Percentiles rank a stretch among this genome's conserved stretches.
phyloP scores from a whole-genome alignment of 2,329 filamentous ascomycete species.

The Ophiostoma sp. region DNA sequence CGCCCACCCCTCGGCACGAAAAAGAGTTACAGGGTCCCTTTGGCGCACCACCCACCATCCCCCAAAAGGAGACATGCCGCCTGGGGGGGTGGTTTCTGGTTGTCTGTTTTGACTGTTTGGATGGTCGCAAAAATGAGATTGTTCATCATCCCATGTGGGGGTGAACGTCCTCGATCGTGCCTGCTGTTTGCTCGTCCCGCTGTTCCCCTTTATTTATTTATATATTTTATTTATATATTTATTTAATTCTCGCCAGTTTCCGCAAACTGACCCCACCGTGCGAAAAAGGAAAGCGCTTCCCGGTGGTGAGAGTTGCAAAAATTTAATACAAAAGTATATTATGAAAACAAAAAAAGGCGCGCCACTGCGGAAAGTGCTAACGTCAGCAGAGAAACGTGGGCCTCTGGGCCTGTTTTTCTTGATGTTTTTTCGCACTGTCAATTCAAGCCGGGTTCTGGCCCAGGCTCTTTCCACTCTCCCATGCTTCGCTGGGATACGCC shows the following conservation, averaged over 20 bases:
- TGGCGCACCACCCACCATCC: background rate
- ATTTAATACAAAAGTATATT: background rate
- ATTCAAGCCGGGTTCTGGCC: slow-evolving; percentile 7
- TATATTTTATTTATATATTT: background rate
- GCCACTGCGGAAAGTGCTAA: background rate
- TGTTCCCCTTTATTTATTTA: background rate
- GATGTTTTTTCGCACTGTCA: slow-evolving; percentile 9
- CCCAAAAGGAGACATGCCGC: background rate
- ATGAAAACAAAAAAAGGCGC: background rate
- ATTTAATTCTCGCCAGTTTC: background rate
- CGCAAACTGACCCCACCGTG: background rate
- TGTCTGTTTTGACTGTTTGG: background rate
- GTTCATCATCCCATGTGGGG: slow-evolving; percentile 19
- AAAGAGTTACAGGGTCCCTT: slow-evolving; percentile 2
- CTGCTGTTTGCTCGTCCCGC: background rate
- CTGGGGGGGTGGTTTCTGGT: background rate
- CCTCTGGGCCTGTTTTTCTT: background rate
- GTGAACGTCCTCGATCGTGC: background rate
- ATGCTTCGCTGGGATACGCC: slow-evolving; percentile 11
- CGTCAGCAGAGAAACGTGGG: too few species aligned
- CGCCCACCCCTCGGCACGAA: background rate
- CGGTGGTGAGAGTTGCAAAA: background rate
- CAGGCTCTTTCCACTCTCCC: background rate
- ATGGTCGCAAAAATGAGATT: slow-evolving; percentile 4
- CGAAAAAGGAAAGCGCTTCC: background rate